Conservation (phyloP, 768 basidiomycete genomes). For the Imleria badia region DNA sequence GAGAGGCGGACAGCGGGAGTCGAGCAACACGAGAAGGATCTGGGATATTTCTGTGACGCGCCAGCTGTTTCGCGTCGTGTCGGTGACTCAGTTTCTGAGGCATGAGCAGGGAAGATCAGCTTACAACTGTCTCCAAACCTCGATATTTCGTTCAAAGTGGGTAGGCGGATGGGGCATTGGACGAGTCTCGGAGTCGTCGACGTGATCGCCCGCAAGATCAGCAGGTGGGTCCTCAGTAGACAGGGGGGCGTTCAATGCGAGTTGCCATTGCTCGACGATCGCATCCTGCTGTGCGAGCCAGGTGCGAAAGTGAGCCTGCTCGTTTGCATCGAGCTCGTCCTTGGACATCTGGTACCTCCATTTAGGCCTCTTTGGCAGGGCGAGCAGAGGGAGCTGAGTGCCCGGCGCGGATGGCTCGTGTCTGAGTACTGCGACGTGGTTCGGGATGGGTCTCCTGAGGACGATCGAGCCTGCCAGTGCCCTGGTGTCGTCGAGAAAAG, state of each 20-base stretch:
- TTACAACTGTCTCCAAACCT: slow-evolving; percentile 93
- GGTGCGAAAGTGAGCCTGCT: slow-evolving; percentile 77
- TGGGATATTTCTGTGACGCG: slow-evolving; percentile 90
- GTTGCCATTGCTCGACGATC: slow-evolving; percentile 52
- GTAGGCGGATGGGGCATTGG: slow-evolving; percentile 64
- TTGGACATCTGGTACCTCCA: slow-evolving; percentile 89
- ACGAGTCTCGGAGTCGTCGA: slow-evolving; percentile 16
- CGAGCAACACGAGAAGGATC: slow-evolving; percentile 84
- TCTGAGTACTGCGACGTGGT: slow-evolving; percentile 38
- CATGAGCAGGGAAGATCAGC: slow-evolving; percentile 28
- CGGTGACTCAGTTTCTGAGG: not conserved
- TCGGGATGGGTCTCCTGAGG: slow-evolving; percentile 57
- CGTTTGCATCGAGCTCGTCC: slow-evolving; percentile 85
- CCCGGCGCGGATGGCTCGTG: slow-evolving; percentile 1
- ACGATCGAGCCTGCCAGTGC: slow-evolving; percentile 50
- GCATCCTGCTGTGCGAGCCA: slow-evolving; percentile 73
- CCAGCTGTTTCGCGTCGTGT: slow-evolving; percentile 56
- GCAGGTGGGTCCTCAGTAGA: slow-evolving; percentile 4
- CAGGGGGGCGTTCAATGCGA: slow-evolving; percentile 8
- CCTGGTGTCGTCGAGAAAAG: slow-evolving; percentile 62
- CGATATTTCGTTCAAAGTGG: slow-evolving; percentile 86
- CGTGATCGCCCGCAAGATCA: not conserved
- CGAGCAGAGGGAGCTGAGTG: slow-evolving; percentile 6
- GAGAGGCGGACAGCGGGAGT: slow-evolving; percentile 84
- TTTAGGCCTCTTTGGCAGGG: slow-evolving; percentile 68